These are phyloP conservation scores for Sechiopsis laciniata DNA, from an alignment of 306 rosid species.

Conservation along the genomic window DNA sequence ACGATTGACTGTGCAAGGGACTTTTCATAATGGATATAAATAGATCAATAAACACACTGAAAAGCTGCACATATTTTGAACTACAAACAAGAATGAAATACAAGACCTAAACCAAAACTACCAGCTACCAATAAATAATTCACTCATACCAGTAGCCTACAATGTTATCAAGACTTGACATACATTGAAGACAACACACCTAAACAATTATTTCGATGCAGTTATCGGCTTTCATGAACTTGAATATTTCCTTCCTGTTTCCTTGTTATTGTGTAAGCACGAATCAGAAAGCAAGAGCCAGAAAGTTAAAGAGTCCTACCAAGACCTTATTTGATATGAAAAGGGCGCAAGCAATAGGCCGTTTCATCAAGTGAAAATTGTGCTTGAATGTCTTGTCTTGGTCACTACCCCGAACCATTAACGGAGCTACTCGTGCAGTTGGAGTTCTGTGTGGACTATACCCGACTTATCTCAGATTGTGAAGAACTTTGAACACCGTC, in stretches of 20 bases:
- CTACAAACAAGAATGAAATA: neutral
- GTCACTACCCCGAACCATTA: neutral
- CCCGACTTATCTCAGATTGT: neutral
- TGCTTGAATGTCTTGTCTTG: neutral
- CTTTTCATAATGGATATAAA: neutral
- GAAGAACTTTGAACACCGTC: neutral
- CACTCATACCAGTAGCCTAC: constrained; percentile 7
- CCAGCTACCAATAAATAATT: neutral
- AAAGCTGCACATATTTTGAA: constrained; percentile 1
- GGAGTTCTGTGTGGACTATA: neutral
- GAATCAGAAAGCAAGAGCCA: constrained; percentile 14
- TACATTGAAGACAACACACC: neutral
- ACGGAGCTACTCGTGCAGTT: neutral
- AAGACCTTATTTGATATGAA: neutral
- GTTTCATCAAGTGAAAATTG: neutral
- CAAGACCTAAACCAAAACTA: neutral
- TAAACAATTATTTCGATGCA: neutral
- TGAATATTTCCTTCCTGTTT: neutral
- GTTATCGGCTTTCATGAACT: neutral
- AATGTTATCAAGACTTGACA: neutral
- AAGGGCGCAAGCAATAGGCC: neutral
- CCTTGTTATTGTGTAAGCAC: neutral
- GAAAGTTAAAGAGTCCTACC: constrained; percentile 10
- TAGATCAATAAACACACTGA: neutral
- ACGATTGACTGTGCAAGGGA: neutral